Percentiles rank a stretch among this genome's conserved stretches.
These are phyloP conservation scores for Fagopyrum esculentum DNA, from an alignment of 148 eudicot species.

Conservation along the genomic window DNA sequence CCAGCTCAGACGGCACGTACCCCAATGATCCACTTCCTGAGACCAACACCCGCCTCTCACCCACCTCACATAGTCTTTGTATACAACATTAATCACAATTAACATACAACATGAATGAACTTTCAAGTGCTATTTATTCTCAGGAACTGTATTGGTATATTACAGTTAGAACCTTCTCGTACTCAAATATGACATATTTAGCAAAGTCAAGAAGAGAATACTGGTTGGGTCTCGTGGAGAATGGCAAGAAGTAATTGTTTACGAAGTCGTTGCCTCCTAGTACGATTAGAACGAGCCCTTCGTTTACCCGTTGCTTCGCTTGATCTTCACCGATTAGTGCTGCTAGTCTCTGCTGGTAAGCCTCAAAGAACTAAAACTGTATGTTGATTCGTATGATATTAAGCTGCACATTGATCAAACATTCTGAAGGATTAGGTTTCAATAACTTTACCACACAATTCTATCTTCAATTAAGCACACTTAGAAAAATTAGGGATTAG, in stretches of 20 bases:
- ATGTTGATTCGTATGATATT: slow-evolving; percentile 49
- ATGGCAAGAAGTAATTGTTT: slow-evolving; percentile 73
- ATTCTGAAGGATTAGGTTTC: too few relatives aligned
- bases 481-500: too few relatives aligned
- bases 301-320: slow-evolving; percentile 40
- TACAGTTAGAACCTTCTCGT: slow-evolving; percentile 51
- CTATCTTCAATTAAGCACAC: too few relatives aligned
- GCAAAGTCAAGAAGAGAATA: slow-evolving; percentile 40
- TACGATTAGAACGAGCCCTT: slow-evolving; percentile 41
- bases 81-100: not conserved
- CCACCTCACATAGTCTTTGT: slow-evolving; percentile 60
- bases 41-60: slow-evolving; percentile 68
- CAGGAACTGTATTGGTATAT: not conserved
- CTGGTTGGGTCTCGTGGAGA: slow-evolving; percentile 37
- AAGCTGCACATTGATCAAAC: slow-evolving; percentile 25
- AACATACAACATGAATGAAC: too few relatives aligned
- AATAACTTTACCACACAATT: too few relatives aligned
- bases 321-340: slow-evolving; percentile 33
- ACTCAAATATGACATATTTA: slow-evolving; percentile 44
- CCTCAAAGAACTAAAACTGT: slow-evolving; percentile 38
- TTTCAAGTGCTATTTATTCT: not conserved
- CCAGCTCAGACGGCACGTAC: slow-evolving; percentile 61
- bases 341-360: slow-evolving; percentile 48
- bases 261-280: slow-evolving; percentile 88
- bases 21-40: slow-evolving; percentile 80